phyloP scores from a whole-genome alignment of 768 basidiomycete species.

The Leccinum subgranulosum region DNA sequence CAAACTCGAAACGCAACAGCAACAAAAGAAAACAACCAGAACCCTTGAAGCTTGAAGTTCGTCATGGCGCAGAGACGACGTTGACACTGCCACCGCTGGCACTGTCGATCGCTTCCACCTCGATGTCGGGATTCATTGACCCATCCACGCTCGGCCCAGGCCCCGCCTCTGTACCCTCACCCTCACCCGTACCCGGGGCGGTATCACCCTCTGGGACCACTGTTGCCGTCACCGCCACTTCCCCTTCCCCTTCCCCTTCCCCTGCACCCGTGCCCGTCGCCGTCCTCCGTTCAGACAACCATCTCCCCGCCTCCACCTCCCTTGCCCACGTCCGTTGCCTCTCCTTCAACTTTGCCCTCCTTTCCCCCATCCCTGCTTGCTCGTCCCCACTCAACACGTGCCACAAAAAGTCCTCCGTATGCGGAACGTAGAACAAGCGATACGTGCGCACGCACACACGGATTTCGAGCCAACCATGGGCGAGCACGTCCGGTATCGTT shows the following conservation, averaged over 20 bases:
- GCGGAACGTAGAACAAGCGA: conserved; percentile 25
- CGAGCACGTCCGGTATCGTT: conserved; percentile 42
- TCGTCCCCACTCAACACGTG: conserved; percentile 8
- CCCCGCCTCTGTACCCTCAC: neutral
- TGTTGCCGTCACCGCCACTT: neutral
- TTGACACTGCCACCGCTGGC: neutral
- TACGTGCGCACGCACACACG: conserved; percentile 59
- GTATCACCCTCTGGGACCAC: neutral
- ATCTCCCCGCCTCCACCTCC: conserved; percentile 12
- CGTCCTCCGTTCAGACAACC: conserved; percentile 5
- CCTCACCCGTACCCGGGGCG: neutral
- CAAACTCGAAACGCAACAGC: neutral
- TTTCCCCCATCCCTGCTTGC: neutral
- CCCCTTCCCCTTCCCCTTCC: neutral
- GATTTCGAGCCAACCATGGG: conserved; percentile 69
- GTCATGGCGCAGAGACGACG: conserved; percentile 9
- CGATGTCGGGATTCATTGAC: neutral
- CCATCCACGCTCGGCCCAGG: neutral
- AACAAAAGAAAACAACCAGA: neutral
- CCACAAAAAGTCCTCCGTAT: conserved; percentile 25
- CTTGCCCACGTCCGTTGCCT: conserved; percentile 14
- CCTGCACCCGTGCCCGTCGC: neutral
- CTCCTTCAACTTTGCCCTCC: conserved; percentile 3
- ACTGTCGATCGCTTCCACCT: neutral
- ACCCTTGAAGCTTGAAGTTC: neutral